These are phyloP conservation scores for Schwanniomyces polymorphus DNA, from an alignment of 805 yeast species.

Conservation along the genomic window DNA sequence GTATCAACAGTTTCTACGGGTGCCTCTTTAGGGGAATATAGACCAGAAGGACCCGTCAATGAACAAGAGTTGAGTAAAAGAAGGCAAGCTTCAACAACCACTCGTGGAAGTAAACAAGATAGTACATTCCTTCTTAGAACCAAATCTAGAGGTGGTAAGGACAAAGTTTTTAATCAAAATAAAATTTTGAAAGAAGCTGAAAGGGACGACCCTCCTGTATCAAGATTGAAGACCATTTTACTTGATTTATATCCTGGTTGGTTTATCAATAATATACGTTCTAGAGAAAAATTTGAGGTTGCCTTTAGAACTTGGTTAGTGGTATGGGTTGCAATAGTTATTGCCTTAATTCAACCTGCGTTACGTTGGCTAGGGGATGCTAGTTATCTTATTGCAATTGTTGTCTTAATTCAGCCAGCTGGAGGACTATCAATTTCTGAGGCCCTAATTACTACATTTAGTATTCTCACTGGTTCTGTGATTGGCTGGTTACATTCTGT, in stretches of 20 bases:
- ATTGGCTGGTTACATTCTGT: slow-evolving; percentile 23
- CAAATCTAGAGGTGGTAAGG: background rate
- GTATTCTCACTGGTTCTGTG: slow-evolving; percentile 13
- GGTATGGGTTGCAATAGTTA: slow-evolving; percentile 24
- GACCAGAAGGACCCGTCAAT: background rate
- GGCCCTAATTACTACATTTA: slow-evolving; percentile 15
- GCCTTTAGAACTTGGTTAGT: slow-evolving; percentile 26
- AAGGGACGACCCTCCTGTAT: background rate
- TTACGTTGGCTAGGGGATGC: slow-evolving; percentile 31
- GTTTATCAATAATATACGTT: background rate
- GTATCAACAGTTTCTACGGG: background rate
- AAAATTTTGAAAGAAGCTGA: background rate
- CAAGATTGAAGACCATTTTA: background rate
- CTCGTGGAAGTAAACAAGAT: background rate
- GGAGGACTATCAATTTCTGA: slow-evolving; percentile 26
- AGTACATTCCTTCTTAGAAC: background rate
- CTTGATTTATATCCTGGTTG: background rate
- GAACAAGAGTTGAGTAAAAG: background rate
- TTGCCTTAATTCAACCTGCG: slow-evolving; percentile 21
- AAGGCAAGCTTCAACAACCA: background rate
- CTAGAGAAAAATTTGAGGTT: slow-evolving; percentile 13
- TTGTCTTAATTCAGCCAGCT: slow-evolving; percentile 23
- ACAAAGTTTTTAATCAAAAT: background rate
- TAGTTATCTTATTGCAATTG: slow-evolving; percentile 24
- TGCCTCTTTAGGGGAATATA: background rate